A percentile compares a stretch with the other conserved stretches of the same genome.
Conservation (phyloP, 495 filamentous ascomycete genomes). For the Penicillium desertorum region DNA sequence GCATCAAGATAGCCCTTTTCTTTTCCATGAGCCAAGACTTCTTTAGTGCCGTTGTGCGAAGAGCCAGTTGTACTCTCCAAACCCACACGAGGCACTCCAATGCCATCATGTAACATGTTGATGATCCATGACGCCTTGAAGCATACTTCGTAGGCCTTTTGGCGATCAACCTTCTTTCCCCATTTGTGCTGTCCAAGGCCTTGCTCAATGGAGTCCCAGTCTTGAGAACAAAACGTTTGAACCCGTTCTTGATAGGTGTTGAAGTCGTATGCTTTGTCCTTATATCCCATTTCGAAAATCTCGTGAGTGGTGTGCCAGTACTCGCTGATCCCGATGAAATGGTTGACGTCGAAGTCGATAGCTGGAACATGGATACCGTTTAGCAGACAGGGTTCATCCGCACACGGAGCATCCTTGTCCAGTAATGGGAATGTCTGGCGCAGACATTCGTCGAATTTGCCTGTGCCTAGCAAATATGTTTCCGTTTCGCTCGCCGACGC, state of each 20-base stretch:
- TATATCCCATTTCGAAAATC: slow-evolving; percentile 78
- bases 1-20: slow-evolving; percentile 80
- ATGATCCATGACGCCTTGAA: slow-evolving; percentile 99
- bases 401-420: slow-evolving; percentile 83
- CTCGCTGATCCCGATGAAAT: slow-evolving; percentile 96
- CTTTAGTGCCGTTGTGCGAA: slow-evolving; percentile 71
- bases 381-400: slow-evolving; percentile 81
- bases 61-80: slow-evolving; percentile 59
- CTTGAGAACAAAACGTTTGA: slow-evolving; percentile 76
- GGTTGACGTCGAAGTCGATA: slow-evolving; percentile 97
- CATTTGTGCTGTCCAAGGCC: slow-evolving; percentile 63
- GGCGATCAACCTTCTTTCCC: slow-evolving; percentile 73
- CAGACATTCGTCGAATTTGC: slow-evolving; percentile 82
- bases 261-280: slow-evolving; percentile 87
- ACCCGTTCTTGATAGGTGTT: slow-evolving; percentile 86
- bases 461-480: slow-evolving; percentile 71
- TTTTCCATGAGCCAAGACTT: slow-evolving; percentile 65
- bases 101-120: slow-evolving; percentile 91
- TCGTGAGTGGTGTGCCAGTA: slow-evolving; percentile 99
- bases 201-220: slow-evolving; percentile 72
- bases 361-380: slow-evolving; percentile 89
- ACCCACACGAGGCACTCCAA: slow-evolving; percentile 88
- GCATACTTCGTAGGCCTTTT: slow-evolving; percentile 80
- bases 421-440: slow-evolving; percentile 79
- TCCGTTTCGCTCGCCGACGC: slow-evolving; percentile 30